Conservation (phyloP, 192 early-diverging fungal genomes). For the Coemansia sp. region DNA sequence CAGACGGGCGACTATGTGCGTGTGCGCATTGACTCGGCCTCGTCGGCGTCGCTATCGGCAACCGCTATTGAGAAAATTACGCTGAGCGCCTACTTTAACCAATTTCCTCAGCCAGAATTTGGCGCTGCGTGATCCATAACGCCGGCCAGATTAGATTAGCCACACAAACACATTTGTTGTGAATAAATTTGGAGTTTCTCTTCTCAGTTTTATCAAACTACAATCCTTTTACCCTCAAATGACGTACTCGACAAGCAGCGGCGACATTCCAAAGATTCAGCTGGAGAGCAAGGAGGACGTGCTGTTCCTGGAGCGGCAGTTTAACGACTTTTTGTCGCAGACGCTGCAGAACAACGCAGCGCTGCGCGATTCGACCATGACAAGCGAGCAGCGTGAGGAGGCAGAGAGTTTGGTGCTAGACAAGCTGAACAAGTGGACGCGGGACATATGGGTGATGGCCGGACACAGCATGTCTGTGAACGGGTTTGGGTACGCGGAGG, state of each 20-base stretch:
- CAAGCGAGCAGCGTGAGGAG: slow-evolving; percentile 29
- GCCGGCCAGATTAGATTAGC: neutral
- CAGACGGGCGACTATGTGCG: slow-evolving; percentile 42
- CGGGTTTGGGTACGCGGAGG: slow-evolving; percentile 39
- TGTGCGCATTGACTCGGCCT: slow-evolving; percentile 29
- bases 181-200: neutral
- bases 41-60: slow-evolving; percentile 45
- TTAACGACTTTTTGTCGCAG: slow-evolving; percentile 19
- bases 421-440: slow-evolving; percentile 27
- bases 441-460: slow-evolving; percentile 31
- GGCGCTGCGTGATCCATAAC: neutral
- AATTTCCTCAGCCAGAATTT: slow-evolving; percentile 17
- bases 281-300: slow-evolving; percentile 52
- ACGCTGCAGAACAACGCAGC: slow-evolving; percentile 26
- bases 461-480: slow-evolving; percentile 44
- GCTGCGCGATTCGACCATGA: slow-evolving; percentile 28
- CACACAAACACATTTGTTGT: neutral
- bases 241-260: slow-evolving; percentile 1
- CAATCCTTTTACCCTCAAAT: neutral
- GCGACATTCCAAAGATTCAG: slow-evolving; percentile 50
- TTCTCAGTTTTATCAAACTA: neutral
- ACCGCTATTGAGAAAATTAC: slow-evolving; percentile 28
- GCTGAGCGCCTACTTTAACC: slow-evolving; percentile 22
- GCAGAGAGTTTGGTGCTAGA: slow-evolving; percentile 18
- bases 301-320: slow-evolving; percentile 34